Evolutionary conservation across 2,329 filamentous ascomycete genomes (phyloP).

Genomic region (Thielaviopsis musarum): DNA sequence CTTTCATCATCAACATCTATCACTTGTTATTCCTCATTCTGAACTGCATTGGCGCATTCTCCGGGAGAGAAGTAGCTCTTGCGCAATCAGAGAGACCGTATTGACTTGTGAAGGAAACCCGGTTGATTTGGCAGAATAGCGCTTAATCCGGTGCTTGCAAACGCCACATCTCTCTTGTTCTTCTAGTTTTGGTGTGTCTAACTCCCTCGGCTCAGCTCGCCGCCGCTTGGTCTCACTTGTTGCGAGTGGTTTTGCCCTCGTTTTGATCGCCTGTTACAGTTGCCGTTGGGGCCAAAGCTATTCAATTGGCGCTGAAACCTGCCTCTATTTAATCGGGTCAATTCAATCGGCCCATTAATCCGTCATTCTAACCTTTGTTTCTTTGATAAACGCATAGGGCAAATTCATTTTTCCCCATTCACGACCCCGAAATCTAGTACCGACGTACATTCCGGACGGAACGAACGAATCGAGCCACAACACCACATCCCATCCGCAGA

Average conservation of each 20-base stretch:
- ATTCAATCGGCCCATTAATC: background rate
- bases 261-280: background rate
- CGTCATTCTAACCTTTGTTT: background rate
- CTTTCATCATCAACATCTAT: slow-evolving; percentile 1
- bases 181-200: background rate
- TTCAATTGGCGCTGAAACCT: background rate
- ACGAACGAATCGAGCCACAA: background rate
- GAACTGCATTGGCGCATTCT: slow-evolving; percentile 9
- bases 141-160: background rate
- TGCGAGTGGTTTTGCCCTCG: background rate
- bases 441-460: background rate
- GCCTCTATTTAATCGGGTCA: background rate
- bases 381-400: background rate
- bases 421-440: background rate
- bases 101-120: background rate
- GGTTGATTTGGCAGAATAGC: background rate
- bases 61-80: slow-evolving; percentile 6
- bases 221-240: background rate
- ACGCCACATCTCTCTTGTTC: slow-evolving; percentile 3
- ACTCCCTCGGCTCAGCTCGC: background rate
- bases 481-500: background rate
- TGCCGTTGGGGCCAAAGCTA: background rate
- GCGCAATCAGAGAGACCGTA: background rate
- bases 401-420: background rate
- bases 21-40: background rate